Evolutionary conservation across 2,329 filamentous ascomycete species (phyloP).

Genomic region (Trichophyton benhamiae): DNA sequence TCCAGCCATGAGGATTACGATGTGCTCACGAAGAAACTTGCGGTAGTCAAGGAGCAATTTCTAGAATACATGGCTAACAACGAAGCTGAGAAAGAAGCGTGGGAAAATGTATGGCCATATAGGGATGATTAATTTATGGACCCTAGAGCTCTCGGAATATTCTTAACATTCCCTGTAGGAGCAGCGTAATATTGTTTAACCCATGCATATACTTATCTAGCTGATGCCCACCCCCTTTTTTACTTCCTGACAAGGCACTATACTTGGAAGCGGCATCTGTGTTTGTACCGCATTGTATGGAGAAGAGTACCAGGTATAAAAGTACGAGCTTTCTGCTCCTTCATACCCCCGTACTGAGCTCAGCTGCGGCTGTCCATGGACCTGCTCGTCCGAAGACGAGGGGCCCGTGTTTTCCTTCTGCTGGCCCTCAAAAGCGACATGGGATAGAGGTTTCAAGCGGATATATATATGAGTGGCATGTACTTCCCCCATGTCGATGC

Average conservation of each 20-base stretch:
- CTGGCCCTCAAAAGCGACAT: background rate
- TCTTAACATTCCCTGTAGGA: background rate
- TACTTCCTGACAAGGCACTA: background rate
- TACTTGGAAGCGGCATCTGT: background rate
- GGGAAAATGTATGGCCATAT: background rate
- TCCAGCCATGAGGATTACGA: conserved; percentile 7
- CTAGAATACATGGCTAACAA: background rate
- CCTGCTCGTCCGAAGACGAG: background rate
- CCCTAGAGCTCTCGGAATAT: background rate
- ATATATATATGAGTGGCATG: no score
- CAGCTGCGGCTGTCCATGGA: background rate
- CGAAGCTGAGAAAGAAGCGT: background rate
- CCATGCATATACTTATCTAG: background rate
- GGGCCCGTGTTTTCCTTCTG: background rate
- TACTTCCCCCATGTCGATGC: background rate
- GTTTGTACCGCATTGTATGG: background rate
- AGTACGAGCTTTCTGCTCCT: background rate
- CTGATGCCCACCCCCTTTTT: background rate
- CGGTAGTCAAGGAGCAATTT: background rate
- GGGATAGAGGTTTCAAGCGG: background rate
- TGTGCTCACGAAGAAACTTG: background rate
- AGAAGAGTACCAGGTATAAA: background rate
- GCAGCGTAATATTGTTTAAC: background rate
- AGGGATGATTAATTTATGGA: background rate
- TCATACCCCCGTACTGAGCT: background rate